Evolutionary conservation across 1,139 yeast genomes (phyloP).

Genomic region (Magnusiomyces suaveolens): DNA sequence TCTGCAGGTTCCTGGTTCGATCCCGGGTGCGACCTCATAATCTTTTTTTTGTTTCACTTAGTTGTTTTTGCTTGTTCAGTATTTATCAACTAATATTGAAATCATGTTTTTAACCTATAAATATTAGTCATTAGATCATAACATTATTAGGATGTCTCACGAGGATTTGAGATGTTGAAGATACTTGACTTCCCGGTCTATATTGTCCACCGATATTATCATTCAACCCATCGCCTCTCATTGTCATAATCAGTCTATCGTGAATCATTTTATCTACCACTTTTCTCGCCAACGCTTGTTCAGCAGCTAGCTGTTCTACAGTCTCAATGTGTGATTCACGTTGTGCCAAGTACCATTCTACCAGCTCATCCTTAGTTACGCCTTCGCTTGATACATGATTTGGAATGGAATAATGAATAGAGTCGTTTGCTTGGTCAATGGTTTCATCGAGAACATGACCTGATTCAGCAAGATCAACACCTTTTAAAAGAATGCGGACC

Average conservation of each 20-base stretch:
- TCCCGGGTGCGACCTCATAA: no score
- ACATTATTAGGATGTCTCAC: conserved; percentile 82
- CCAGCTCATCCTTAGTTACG: conserved; percentile 56
- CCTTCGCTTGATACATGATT: conserved; percentile 43
- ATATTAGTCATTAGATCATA: not conserved
- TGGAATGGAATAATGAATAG: not conserved
- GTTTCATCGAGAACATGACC: conserved; percentile 42
- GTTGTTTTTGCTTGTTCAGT: no score
- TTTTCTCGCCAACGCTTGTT: conserved; percentile 62
- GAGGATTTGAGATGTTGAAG: conserved; percentile 40
- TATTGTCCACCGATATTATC: conserved; percentile 29
- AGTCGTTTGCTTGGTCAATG: conserved; percentile 34
- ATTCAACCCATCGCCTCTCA: conserved; percentile 48
- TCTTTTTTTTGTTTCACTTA: no score
- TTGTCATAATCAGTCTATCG: conserved; percentile 77
- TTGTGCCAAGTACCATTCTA: conserved; percentile 72
- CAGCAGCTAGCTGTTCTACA: conserved; percentile 63
- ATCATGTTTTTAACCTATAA: not conserved
- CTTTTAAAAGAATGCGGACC: conserved; percentile 67
- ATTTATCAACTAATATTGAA: no score
- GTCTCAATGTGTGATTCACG: conserved; percentile 62
- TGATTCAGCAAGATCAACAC: not conserved
- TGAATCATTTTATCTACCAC: conserved; percentile 77
- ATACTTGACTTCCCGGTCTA: not conserved
- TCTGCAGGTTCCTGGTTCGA: no score